These are phyloP conservation scores for Aspergillus chevalieri DNA, from an alignment of 2,329 filamentous ascomycete species.

Conservation along the genomic window DNA sequence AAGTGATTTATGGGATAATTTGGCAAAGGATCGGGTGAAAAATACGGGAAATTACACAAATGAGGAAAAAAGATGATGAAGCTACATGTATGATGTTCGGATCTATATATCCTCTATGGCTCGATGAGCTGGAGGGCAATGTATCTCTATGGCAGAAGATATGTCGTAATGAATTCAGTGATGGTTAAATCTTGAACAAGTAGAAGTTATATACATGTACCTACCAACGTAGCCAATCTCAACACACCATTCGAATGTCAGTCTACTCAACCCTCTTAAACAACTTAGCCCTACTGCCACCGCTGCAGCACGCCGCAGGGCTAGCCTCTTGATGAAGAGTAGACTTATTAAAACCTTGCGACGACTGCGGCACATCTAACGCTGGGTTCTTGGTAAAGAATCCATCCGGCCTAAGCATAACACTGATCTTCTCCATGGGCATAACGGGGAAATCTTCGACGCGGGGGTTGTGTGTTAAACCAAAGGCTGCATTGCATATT, in stretches of 20 bases:
- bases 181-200: background rate
- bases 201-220: background rate
- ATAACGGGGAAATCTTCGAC: slow-evolving; percentile 65
- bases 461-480: slow-evolving; percentile 59
- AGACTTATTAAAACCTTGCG: slow-evolving; percentile 39
- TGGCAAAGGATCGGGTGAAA: background rate
- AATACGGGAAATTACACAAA: background rate
- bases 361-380: slow-evolving; percentile 41
- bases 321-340: slow-evolving; percentile 23
- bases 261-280: slow-evolving; percentile 23
- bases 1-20: background rate
- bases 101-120: slow-evolving; percentile 8
- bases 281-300: slow-evolving; percentile 23
- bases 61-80: background rate
- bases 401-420: slow-evolving; percentile 46
- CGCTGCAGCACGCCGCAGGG: slow-evolving; percentile 10
- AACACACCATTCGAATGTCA: slow-evolving; percentile 5
- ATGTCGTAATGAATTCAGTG: slow-evolving; percentile 15
- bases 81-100: slow-evolving; percentile 14
- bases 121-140: slow-evolving; percentile 4
- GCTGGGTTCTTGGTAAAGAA: slow-evolving; percentile 50
- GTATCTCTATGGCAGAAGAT: slow-evolving; percentile 8
- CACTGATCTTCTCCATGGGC: slow-evolving; percentile 52
- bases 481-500: slow-evolving; percentile 29
- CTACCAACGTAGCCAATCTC: background rate